phyloP scores from a whole-genome alignment of 208 protist genomes.

The Trichomonas tenax region DNA sequence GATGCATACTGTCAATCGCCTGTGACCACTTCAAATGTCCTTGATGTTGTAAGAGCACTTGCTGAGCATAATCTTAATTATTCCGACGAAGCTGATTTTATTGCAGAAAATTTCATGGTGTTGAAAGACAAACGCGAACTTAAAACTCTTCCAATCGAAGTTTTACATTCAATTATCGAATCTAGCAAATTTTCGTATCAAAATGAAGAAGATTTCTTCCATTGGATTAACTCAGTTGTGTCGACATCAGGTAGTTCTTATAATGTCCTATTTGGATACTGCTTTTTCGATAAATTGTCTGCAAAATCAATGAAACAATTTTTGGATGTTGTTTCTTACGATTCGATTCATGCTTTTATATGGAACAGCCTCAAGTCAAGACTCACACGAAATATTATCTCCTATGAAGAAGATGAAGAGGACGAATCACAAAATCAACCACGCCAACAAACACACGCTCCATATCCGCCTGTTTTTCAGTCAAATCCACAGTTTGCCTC shows the following conservation, averaged over 20 bases:
- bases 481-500: no score
- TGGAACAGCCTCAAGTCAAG: neutral
- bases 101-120: neutral
- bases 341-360: neutral
- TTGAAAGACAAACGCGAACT: neutral
- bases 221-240: neutral
- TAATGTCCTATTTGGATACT: neutral
- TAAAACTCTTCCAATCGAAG: neutral
- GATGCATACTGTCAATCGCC: neutral
- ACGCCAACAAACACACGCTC: neutral
- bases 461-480: neutral
- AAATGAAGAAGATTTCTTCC: neutral
- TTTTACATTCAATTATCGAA: neutral
- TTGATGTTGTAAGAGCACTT: neutral
- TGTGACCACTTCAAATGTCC: neutral
- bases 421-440: neutral
- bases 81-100: neutral
- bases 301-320: neutral
- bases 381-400: neutral
- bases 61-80: neutral
- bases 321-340: neutral
- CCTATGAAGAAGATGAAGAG: neutral
- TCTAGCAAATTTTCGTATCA: neutral
- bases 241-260: neutral
- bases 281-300: neutral